Base-by-base conservation (phyloP, 306 rosid genomes). In the Quercus gilva region DNA sequence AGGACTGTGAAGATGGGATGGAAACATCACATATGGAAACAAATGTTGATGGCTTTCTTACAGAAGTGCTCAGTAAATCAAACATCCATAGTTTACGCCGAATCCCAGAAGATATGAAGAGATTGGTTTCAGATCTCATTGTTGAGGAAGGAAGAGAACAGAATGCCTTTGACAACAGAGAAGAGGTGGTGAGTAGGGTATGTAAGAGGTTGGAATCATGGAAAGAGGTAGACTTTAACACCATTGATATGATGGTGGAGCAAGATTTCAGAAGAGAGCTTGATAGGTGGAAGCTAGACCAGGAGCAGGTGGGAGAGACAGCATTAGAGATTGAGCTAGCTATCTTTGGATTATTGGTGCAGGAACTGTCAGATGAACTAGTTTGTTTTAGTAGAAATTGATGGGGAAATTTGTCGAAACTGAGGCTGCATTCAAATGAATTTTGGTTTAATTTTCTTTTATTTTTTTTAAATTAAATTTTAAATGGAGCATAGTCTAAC, bases 231-330 rank as follows among this genome's bases (percentile, higher is more conserved):
- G 88, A 90, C 68, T 78, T 85, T 4, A 88, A 88, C 90, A 89
- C 96, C 43, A 91, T 93, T 59, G 92, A 96, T 80, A 88, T 87
- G 96, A 93, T 91, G 97, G 87, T 89, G 52, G 92, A 83, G 74
- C 88, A 93, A 74, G 99, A 93, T 72, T 85, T 91, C 29, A 68
- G 81, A 11, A 85, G 68, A 71, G 97, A 91, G 81, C 79, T 84
- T 6, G 69, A 72, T 73, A 85, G 64, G 55, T 86, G 98, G 99
- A 96, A 87, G 81, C 84, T 56, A 68, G 82, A 84, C 82, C 76
- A 33, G 67, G 87, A 81, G 69, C 80, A 84, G 19, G 74, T 45
- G 56, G 87, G 78, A 74, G 90, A 89, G 64, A 63, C 88, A 6
- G 96, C 87, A 41, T 14, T 67, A 41, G 93, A 91, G 55, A 74